Percentiles rank a stretch among this genome's conserved stretches.
Conservation (phyloP, 352 stramenopile species). For the Phytophthora sp. region DNA sequence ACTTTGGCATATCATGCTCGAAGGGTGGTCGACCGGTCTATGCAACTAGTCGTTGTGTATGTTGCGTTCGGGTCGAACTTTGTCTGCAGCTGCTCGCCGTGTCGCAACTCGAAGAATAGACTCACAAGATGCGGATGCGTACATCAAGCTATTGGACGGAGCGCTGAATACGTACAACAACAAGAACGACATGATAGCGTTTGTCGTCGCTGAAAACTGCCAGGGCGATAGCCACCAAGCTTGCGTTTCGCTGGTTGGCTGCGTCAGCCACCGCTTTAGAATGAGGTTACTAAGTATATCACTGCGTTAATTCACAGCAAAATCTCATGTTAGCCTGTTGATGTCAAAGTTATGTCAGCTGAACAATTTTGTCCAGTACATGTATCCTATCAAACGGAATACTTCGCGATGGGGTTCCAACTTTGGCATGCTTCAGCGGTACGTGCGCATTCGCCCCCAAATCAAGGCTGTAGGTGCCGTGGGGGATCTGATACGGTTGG, state of each 20-base stretch:
- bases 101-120: slow-evolving; percentile 3
- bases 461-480: too few relatives aligned
- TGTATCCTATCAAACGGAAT: slow-evolving; percentile 5
- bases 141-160: slow-evolving; percentile 2
- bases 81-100: slow-evolving; percentile 6
- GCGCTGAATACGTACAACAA: slow-evolving; percentile 25
- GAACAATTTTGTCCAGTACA: not conserved
- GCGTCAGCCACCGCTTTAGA: not conserved
- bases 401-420: slow-evolving; percentile 5
- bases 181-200: slow-evolving; percentile 6
- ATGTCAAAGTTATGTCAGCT: slow-evolving; percentile 3
- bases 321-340: not conserved
- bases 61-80: not conserved
- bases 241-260: not conserved
- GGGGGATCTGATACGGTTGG: too few relatives aligned
- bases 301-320: not conserved
- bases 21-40: too few relatives aligned
- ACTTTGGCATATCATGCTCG: too few relatives aligned
- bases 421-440: slow-evolving; percentile 1
- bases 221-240: not conserved
- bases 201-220: slow-evolving; percentile 9
- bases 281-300: not conserved
- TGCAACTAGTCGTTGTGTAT: slow-evolving; percentile 7
- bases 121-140: slow-evolving; percentile 9
- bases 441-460: too few relatives aligned